Conservation (phyloP, 805 yeast genomes). For the Wickerhamiella domercqiae region DNA sequence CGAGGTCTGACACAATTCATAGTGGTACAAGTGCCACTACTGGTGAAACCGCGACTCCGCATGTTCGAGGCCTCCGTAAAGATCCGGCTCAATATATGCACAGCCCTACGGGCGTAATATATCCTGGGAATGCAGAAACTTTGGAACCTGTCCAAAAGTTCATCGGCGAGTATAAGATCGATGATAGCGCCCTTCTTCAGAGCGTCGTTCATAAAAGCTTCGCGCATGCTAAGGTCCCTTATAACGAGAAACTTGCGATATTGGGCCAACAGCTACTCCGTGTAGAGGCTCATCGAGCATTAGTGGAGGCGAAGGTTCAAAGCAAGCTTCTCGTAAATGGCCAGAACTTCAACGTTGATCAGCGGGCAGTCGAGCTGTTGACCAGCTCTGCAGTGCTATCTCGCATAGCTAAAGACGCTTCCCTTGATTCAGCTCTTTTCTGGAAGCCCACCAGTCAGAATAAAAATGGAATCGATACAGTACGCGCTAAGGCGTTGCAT, state of each 20-base stretch:
- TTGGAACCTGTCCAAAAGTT: slow-evolving; percentile 35
- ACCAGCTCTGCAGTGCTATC: slow-evolving; percentile 19
- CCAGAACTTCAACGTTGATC: slow-evolving; percentile 20
- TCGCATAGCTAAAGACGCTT: slow-evolving; percentile 19
- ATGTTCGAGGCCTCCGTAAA: slow-evolving; percentile 14
- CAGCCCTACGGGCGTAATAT: slow-evolving; percentile 34
- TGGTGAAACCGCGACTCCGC: too few species aligned
- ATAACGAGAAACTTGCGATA: slow-evolving; percentile 68
- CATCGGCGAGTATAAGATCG: slow-evolving; percentile 36
- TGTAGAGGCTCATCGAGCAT: slow-evolving; percentile 15
- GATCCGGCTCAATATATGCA: slow-evolving; percentile 25
- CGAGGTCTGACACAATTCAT: too few species aligned
- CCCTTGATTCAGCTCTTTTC: slow-evolving; percentile 19
- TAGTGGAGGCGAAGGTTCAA: slow-evolving; percentile 7
- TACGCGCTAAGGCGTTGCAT: slow-evolving; percentile 36
- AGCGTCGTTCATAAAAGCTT: slow-evolving; percentile 86
- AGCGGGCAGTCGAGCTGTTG: slow-evolving; percentile 19
- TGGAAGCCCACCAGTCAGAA: slow-evolving; percentile 17
- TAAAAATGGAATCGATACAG: slow-evolving; percentile 26
- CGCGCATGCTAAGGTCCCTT: slow-evolving; percentile 80
- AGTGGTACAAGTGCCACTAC: too few species aligned
- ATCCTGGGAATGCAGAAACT: slow-evolving; percentile 38
- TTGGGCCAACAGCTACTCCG: slow-evolving; percentile 32
- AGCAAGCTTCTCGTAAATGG: slow-evolving; percentile 14
- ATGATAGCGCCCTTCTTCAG: slow-evolving; percentile 55